phyloP scores from a whole-genome alignment of 306 rosid genomes.

The Malus fusca region DNA sequence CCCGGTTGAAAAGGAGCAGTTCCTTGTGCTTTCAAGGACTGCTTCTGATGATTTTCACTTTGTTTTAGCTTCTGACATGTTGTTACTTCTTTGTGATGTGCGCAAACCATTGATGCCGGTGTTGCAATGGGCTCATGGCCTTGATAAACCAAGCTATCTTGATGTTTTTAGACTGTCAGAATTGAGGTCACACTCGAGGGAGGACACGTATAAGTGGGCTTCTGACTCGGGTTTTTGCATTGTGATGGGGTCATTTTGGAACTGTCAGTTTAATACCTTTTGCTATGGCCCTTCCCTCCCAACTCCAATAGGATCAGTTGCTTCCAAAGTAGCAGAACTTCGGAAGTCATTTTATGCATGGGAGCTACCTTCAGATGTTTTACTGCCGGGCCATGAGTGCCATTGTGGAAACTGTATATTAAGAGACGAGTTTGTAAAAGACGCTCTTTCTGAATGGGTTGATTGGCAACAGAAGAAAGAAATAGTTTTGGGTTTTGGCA shows the following conservation, averaged over 20 bases:
- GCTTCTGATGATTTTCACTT: slow-evolving; percentile 42
- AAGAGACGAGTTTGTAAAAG: slow-evolving; percentile 48
- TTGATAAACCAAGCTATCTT: slow-evolving; percentile 39
- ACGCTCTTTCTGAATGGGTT: slow-evolving; percentile 62
- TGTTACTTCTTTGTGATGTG: slow-evolving; percentile 57
- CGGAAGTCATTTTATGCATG: slow-evolving; percentile 41
- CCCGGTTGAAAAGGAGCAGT: slow-evolving; percentile 30
- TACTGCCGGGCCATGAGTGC: slow-evolving; percentile 39
- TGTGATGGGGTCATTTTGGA: slow-evolving; percentile 63
- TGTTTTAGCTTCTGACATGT: slow-evolving; percentile 41
- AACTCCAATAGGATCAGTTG: slow-evolving; percentile 22
- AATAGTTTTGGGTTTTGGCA: slow-evolving; percentile 56
- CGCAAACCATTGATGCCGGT: slow-evolving; percentile 54
- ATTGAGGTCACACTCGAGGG: slow-evolving; percentile 45
- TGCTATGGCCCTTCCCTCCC: slow-evolving; percentile 50
- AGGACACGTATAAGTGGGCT: slow-evolving; percentile 40
- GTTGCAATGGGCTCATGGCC: slow-evolving; percentile 55
- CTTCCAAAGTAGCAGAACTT: slow-evolving; percentile 30
- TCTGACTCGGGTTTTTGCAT: slow-evolving; percentile 60
- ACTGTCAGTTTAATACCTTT: slow-evolving; percentile 44
- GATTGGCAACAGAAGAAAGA: slow-evolving; percentile 73
- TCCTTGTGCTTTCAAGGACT: slow-evolving; percentile 43
- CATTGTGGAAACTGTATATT: slow-evolving; percentile 53
- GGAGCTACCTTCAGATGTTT: slow-evolving; percentile 51
- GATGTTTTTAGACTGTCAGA: slow-evolving; percentile 41